These are phyloP conservation scores for Neopestalotiopsis sp. DNA, from an alignment of 2,329 filamentous ascomycete species.

Conservation along the genomic window DNA sequence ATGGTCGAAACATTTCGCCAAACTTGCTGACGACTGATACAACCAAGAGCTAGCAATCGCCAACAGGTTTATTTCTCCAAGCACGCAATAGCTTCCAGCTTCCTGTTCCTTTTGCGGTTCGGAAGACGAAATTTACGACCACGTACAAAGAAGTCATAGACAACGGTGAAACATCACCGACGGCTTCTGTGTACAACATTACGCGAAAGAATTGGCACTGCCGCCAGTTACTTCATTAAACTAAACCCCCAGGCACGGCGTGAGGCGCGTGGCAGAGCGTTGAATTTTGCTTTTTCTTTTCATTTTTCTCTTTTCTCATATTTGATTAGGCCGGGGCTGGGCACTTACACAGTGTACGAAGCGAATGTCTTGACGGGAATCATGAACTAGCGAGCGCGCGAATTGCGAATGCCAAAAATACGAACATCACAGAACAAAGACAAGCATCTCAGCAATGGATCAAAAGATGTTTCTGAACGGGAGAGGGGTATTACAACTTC, in stretches of 20 bases:
- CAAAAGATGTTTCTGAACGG: conserved; percentile 4
- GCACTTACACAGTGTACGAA: conserved; percentile 32
- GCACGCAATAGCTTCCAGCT: not conserved
- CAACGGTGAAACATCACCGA: not conserved
- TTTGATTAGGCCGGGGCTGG: conserved; percentile 12
- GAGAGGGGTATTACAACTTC: not conserved
- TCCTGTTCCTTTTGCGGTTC: not conserved
- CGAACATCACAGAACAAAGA: conserved; percentile 26
- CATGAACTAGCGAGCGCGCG: conserved; percentile 31
- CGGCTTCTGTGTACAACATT: conserved; percentile 27
- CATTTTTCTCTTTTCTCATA: conserved; percentile 5
- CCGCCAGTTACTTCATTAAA: conserved; percentile 18
- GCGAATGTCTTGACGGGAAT: conserved; percentile 30
- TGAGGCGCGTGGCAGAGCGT: conserved; percentile 23
- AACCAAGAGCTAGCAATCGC: not conserved
- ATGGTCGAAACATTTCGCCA: conserved; percentile 97
- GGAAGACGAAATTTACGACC: not conserved
- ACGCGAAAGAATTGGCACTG: conserved; percentile 21
- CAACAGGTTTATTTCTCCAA: not conserved
- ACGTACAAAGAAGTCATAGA: not conserved
- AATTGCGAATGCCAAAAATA: conserved; percentile 3
- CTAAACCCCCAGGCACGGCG: conserved; percentile 25
- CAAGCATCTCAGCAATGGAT: conserved; percentile 33
- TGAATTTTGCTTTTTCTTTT: conserved; percentile 28
- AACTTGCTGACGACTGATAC: conserved; percentile 55